Percentiles rank a stretch among this genome's conserved stretches.
Evolutionary conservation across 1,284 basidiomycete genomes (phyloP).

Genomic region (Heterobasidion occidentale): DNA sequence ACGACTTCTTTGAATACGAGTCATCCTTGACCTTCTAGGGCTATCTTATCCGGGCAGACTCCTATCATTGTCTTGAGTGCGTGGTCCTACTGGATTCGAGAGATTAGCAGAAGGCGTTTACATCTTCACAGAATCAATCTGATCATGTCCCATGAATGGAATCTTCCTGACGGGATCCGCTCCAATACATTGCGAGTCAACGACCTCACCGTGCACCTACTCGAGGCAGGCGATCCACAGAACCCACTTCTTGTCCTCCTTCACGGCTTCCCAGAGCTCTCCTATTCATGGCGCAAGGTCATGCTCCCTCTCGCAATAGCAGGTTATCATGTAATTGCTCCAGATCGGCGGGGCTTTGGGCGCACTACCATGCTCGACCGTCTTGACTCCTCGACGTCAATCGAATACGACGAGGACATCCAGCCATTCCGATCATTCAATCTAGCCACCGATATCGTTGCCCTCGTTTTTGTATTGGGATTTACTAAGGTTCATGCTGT

Average conservation of each 20-base stretch:
- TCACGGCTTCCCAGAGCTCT: conserved; percentile 60
- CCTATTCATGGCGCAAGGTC: conserved; percentile 56
- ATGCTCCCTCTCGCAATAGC: conserved; percentile 38
- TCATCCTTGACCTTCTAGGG: too few relatives aligned
- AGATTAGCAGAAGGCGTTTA: not conserved
- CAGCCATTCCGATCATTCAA: conserved; percentile 41
- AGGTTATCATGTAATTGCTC: conserved; percentile 27
- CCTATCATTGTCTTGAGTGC: too few relatives aligned
- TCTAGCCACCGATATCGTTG: conserved; percentile 41
- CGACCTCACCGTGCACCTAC: conserved; percentile 40
- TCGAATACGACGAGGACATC: conserved; percentile 41
- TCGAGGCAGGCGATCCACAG: conserved; percentile 34
- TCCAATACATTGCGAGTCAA: conserved; percentile 16
- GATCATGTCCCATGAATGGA: not conserved
- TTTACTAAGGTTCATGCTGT: conserved; percentile 37
- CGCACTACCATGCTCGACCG: conserved; percentile 17
- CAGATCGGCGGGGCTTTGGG: conserved; percentile 26
- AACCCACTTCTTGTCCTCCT: conserved; percentile 47
- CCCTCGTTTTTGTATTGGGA: conserved; percentile 43
- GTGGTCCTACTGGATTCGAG: too few relatives aligned
- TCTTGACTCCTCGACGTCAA: conserved; percentile 8
- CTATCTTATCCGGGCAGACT: too few relatives aligned
- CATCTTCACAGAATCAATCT: not conserved
- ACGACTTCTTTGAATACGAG: too few relatives aligned
- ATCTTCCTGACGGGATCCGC: not conserved